Evolutionary conservation across 257 asterid species (phyloP), one percentile per base, ranked within the genome.

Genomic region (Ocimum tenuiflorum): DNA sequence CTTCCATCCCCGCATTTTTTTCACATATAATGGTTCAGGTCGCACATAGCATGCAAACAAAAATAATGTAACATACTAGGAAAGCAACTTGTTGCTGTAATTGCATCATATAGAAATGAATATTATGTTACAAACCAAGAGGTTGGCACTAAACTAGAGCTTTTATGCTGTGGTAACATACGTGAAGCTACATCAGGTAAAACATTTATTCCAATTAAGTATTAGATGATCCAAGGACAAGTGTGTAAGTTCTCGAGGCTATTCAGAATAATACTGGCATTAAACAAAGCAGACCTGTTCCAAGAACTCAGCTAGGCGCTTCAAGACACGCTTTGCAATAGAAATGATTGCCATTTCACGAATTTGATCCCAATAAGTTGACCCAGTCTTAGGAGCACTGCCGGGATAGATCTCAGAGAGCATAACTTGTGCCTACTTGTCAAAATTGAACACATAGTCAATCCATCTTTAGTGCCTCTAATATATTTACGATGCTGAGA

Each of bases 401-500:
- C 99, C 99, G 70, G 97, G 97, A 80, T 86, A 87, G 73, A 92
- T 92, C 84, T 92, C 96, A 54, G 96, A 89, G 69, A 92, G 91
- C 88, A 89, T 82, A 78, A 83, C 76, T 67, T 92, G 96, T 43
- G 97, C 99, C 99, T 92, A 74, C 81, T 75, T 38, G 67, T 72
- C 50, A 74, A 72, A 73, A 73, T 23, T 57, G 65, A 65, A 68
- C 53, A 51, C 39, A 60, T 17, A 41, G 67, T 75, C 69, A 29
- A 68, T 29, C 67, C 51, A 54, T 31, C 17, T 43, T 13, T 48
- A 14, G 53, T 43, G 53, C 55, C 39, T 64, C 23, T 31, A n/a
- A 46, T 18, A 1, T 31, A n/a, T n/a, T n/a, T n/a, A n/a, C n/a
- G n/a, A n/a, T n/a, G n/a, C n/a, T n/a, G n/a, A n/a, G n/a, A n/a